Base-by-base conservation (phyloP, 768 basidiomycete species). In the Dendrothele bispora region DNA sequence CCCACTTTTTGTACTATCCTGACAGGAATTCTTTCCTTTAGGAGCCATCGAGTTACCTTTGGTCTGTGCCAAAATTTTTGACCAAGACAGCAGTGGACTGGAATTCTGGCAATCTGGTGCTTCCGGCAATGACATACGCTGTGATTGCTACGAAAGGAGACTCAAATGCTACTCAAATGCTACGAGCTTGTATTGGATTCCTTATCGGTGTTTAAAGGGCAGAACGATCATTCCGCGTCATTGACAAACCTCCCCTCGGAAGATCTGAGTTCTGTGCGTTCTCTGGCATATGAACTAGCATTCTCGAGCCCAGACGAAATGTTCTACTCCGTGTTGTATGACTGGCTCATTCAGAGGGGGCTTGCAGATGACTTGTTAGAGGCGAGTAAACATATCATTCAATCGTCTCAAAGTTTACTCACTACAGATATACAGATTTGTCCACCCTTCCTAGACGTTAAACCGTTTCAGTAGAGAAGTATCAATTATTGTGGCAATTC, bases 401-500 rank as follows among this genome's bases (percentile, higher is more conserved):
- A 11, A 24, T 25, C 36, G 15, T 35, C 11, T 38, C 37, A 42
- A 32, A 35, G 7, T n/a, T n/a, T n/a, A n/a, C 46, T 45, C 40
- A 42, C 42, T 59, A 46, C 59, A 34, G 21, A 20, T 48, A 21
- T 30, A n/a, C 58, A 93, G 90, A 85, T 92, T 74, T 82, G 88
- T 34, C 91, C 94, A 0, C 74, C 82, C 15, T 97, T 87, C 68
- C 80, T 98, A 39, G 95, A 97, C 80, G 89, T 43, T 88, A 91
- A 48, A 93, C 93, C 17, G 68, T 77, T 1, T 86, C 86, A 1
- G 83, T 88, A 14, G 79, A 88, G 54, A 93, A 94, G 61, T 84
- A 79, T 59, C 91, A 98, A 57, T 69, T 99, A 2, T 72, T 98
- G 2, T 98, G 97, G 97, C 91, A 98, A 59, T 98, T 91, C 68